phyloP scores from a whole-genome alignment of 257 asterid genomes.

The Linderniella brevidens region DNA sequence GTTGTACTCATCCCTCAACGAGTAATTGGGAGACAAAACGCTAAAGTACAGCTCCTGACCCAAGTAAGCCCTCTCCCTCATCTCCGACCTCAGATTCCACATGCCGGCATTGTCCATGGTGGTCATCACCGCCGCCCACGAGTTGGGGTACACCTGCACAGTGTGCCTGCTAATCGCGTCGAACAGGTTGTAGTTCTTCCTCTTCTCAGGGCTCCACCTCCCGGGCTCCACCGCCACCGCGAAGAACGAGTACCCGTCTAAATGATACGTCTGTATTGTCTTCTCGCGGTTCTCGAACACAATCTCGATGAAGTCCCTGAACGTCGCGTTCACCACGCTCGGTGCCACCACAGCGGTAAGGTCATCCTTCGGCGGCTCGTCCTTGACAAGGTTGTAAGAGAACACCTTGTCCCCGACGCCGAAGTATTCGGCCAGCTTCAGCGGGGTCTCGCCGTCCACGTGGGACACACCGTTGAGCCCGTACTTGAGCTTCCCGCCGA shows the following conservation, averaged over 20 bases:
- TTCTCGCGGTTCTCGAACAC: constrained; percentile 39
- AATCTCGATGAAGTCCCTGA: constrained; percentile 31
- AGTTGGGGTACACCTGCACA: constrained; percentile 36
- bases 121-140: constrained; percentile 37
- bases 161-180: constrained; percentile 43
- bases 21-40: constrained; percentile 27
- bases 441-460: constrained; percentile 28
- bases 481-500: constrained; percentile 37
- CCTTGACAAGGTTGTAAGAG: constrained; percentile 22
- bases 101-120: constrained; percentile 49
- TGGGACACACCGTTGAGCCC: constrained; percentile 44
- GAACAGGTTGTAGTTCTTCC: constrained; percentile 30
- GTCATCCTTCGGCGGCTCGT: constrained; percentile 15
- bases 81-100: constrained; percentile 34
- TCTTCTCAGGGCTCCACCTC: constrained; percentile 24
- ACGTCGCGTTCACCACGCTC: constrained; percentile 23
- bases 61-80: constrained; percentile 24
- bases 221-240: constrained; percentile 52
- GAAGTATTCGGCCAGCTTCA: constrained; percentile 43
- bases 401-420: constrained; percentile 24
- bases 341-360: constrained; percentile 18
- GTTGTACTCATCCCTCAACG: constrained; percentile 34
- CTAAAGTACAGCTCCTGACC: constrained; percentile 48
- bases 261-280: constrained; percentile 41
- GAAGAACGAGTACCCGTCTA: constrained; percentile 46